Evolutionary conservation across 23 red algal species (phyloP).

Genomic region (Gracilaria caudata): DNA sequence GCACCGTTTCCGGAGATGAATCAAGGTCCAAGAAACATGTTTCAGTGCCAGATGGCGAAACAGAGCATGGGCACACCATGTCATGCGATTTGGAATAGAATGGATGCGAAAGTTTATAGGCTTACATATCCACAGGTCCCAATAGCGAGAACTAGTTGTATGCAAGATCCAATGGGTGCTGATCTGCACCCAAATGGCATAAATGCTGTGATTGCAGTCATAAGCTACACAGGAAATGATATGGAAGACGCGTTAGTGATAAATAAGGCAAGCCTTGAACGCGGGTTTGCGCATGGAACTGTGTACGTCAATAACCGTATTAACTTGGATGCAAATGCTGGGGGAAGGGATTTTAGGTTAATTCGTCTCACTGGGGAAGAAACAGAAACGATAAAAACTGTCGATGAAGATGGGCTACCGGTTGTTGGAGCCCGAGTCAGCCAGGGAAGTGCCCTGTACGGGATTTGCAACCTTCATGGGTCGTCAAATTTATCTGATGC

Average conservation of each 20-base stretch:
- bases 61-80: constrained; percentile 92
- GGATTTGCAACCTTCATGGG: constrained; percentile 3
- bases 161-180: constrained; percentile 66
- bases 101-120: constrained; percentile 90
- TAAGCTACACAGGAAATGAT: constrained; percentile 96
- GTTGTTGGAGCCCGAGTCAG: constrained; percentile 74
- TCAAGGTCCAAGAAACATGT: constrained; percentile 97
- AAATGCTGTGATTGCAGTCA: constrained; percentile 97
- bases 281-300: constrained; percentile 84
- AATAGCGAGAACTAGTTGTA: constrained; percentile 68
- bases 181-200: constrained; percentile 88
- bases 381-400: constrained; percentile 37
- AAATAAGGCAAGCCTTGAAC: constrained; percentile 87
- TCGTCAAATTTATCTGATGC: constrained; percentile 17
- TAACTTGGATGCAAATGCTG: constrained; percentile 69
- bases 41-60: constrained; percentile 99
- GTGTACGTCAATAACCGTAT: constrained; percentile 80
- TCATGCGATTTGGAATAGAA: constrained; percentile 75
- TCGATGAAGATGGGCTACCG: constrained; percentile 82
- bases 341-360: constrained; percentile 41
- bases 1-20: constrained; percentile 97
- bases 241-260: constrained; percentile 98
- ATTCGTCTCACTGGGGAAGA: constrained; percentile 31
- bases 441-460: constrained; percentile 70
- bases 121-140: constrained; percentile 83